These are phyloP conservation scores for Dryas octopetala DNA, from an alignment of 306 rosid species.

Conservation along the genomic window DNA sequence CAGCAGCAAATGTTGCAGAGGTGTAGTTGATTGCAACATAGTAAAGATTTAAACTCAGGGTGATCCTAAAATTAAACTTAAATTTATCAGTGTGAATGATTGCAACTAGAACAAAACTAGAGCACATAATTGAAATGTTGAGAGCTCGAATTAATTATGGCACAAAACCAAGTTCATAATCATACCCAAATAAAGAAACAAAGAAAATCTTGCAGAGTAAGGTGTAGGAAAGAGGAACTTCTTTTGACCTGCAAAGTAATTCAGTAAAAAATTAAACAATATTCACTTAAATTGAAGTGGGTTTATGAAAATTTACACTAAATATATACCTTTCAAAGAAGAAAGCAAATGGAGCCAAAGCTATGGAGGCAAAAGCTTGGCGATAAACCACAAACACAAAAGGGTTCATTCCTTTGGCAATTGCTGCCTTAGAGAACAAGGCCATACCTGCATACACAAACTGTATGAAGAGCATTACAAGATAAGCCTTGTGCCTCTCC, in stretches of 20 bases:
- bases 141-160: not conserved
- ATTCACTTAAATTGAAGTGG: too few relatives aligned
- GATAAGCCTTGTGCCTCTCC: conserved; percentile 54
- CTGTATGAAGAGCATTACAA: conserved; percentile 74
- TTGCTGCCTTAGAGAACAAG: conserved; percentile 84
- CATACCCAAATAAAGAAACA: conserved; percentile 76
- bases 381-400: conserved; percentile 86
- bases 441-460: conserved; percentile 88
- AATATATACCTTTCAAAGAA: conserved; percentile 64
- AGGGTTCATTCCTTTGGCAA: conserved; percentile 86
- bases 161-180: conserved; percentile 12
- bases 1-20: conserved; percentile 93
- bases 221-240: conserved; percentile 56
- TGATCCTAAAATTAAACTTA: conserved; percentile 46
- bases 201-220: conserved; percentile 70
- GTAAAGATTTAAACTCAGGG: conserved; percentile 77
- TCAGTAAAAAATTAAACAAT: not conserved
- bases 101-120: not conserved
- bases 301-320: too few relatives aligned
- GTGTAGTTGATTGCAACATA: conserved; percentile 71
- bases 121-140: not conserved
- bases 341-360: conserved; percentile 74
- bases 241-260: conserved; percentile 52
- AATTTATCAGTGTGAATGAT: not conserved
- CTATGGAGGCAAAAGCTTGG: conserved; percentile 76